These are phyloP conservation scores for Acer saccharum DNA, from an alignment of 345 rosid species.

Conservation along the genomic window DNA sequence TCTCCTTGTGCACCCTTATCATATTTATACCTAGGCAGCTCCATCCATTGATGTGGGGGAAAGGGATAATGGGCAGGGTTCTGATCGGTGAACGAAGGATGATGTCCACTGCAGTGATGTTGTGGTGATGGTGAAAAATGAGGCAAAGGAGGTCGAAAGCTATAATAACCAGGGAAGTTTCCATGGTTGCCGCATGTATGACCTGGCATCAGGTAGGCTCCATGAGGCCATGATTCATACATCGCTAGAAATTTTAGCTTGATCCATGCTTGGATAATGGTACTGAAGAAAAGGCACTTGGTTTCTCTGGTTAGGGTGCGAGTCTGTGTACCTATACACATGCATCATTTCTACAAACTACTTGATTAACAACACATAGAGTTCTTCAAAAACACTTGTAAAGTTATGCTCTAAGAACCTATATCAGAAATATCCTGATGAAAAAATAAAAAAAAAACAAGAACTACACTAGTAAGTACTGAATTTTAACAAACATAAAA, in stretches of 20 bases:
- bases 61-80: slow-evolving; percentile 33
- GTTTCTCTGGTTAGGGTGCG: slow-evolving; percentile 32
- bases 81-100: slow-evolving; percentile 25
- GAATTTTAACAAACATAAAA: background rate
- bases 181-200: slow-evolving; percentile 41
- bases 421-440: background rate
- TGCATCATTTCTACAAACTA: slow-evolving; percentile 45
- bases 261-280: slow-evolving; percentile 35
- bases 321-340: slow-evolving; percentile 31
- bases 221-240: slow-evolving; percentile 39
- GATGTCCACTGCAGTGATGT: slow-evolving; percentile 31
- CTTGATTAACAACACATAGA: background rate
- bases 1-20: slow-evolving; percentile 32
- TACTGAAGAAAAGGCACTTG: slow-evolving; percentile 28
- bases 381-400: slow-evolving; percentile 10
- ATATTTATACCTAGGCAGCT: slow-evolving; percentile 38
- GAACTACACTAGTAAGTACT: background rate
- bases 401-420: background rate
- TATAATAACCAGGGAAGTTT: slow-evolving; percentile 33
- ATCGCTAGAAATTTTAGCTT: slow-evolving; percentile 13
- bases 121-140: slow-evolving; percentile 28
- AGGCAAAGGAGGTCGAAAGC: slow-evolving; percentile 34
- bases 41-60: slow-evolving; percentile 36
- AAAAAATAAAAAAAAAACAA: background rate
- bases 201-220: slow-evolving; percentile 30